Conservation (phyloP, 768 basidiomycete species). For the Vishniacozyma victoriae region DNA sequence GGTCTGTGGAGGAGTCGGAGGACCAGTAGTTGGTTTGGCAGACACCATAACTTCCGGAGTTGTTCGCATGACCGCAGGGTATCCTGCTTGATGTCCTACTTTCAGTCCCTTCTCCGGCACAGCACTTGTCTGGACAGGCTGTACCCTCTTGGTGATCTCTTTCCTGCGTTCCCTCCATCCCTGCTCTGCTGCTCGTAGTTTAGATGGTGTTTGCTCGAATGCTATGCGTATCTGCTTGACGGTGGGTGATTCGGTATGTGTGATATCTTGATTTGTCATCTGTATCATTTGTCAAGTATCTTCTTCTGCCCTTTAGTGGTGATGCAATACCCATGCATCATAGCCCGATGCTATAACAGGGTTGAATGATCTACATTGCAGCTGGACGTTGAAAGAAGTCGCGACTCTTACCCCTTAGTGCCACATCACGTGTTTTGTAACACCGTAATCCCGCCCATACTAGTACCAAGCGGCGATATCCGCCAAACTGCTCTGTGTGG, state of each 20-base stretch:
- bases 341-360: background rate
- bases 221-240: background rate
- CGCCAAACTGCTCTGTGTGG: too few relatives aligned
- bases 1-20: background rate
- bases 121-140: background rate
- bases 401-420: too few relatives aligned
- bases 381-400: background rate
- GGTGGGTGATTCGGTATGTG: too few relatives aligned
- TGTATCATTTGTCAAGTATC: background rate
- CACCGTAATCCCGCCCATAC: too few relatives aligned
- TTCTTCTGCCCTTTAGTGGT: background rate
- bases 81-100: background rate
- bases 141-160: background rate
- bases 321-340: background rate
- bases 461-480: too few relatives aligned
- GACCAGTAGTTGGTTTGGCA: background rate
- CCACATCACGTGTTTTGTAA: too few relatives aligned
- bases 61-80: background rate
- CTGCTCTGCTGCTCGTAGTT: conserved; percentile 21
- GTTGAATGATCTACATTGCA: background rate
- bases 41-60: background rate
- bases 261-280: background rate
- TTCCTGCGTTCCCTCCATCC: conserved; percentile 27
- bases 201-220: conserved; percentile 18
- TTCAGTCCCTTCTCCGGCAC: background rate